These are phyloP conservation scores for Talaromyces albobiverticillius DNA, from an alignment of 2,329 filamentous ascomycete genomes.

Conservation along the genomic window DNA sequence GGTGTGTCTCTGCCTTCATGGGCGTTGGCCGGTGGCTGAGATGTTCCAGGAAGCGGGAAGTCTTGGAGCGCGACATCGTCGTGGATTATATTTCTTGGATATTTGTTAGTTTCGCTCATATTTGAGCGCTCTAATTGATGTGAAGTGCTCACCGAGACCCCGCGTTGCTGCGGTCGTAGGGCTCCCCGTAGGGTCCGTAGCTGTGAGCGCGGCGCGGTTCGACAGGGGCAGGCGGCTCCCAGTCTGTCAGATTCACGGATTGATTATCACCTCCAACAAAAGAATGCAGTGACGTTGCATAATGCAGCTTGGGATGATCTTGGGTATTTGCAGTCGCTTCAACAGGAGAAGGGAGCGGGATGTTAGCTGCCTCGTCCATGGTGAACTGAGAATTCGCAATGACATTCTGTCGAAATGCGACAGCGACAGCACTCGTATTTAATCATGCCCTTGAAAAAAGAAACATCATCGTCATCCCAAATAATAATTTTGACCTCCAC, in stretches of 20 bases:
- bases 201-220: background rate
- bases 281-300: conserved; percentile 10
- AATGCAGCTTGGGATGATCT: background rate
- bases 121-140: no score
- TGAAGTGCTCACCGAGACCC: background rate
- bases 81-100: background rate
- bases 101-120: background rate
- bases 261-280: conserved; percentile 8
- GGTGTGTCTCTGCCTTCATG: background rate
- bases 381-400: background rate
- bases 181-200: background rate
- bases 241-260: conserved; percentile 4
- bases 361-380: conserved; percentile 9
- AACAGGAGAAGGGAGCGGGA: conserved; percentile 1
- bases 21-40: background rate
- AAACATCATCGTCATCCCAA: background rate
- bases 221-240: background rate
- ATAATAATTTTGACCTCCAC: no score
- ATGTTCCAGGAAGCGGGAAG: conserved; percentile 2
- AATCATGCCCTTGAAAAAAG: background rate
- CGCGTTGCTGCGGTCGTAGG: conserved; percentile 4
- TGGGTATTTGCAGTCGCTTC: background rate
- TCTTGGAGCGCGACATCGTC: background rate
- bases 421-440: background rate
- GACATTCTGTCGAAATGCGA: background rate